Conservation (phyloP, 2,329 filamentous ascomycete genomes). For the Diaporthe citrichinensis region DNA sequence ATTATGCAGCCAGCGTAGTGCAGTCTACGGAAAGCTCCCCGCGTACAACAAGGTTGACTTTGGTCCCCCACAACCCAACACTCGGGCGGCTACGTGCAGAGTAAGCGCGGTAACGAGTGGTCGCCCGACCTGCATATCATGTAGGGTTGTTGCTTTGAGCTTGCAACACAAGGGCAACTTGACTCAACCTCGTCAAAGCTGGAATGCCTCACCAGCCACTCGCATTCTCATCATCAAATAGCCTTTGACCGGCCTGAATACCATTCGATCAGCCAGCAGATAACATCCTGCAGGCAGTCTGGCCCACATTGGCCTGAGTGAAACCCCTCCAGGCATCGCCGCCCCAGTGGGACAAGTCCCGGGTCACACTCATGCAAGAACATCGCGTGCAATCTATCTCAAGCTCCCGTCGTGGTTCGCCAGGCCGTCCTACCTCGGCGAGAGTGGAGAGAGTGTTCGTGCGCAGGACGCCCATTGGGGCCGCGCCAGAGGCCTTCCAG, state of each 20-base stretch:
- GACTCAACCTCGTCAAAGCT: neutral
- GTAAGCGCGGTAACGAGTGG: slow-evolving; percentile 12
- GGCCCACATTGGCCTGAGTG: slow-evolving; percentile 11
- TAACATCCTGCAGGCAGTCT: slow-evolving; percentile 24
- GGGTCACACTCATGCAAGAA: slow-evolving; percentile 27
- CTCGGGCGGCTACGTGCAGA: slow-evolving; percentile 20
- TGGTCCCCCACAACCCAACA: slow-evolving; percentile 15
- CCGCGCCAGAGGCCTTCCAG: slow-evolving; percentile 25
- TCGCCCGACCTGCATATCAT: slow-evolving; percentile 26
- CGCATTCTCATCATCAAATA: neutral
- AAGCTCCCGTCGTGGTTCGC: slow-evolving; percentile 38
- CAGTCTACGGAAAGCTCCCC: slow-evolving; percentile 30
- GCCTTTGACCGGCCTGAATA: neutral
- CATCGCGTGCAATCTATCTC: slow-evolving; percentile 39
- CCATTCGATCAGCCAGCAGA: slow-evolving; percentile 18
- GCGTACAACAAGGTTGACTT: slow-evolving; percentile 22
- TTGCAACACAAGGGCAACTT: slow-evolving; percentile 9
- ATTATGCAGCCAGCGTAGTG: slow-evolving; percentile 31
- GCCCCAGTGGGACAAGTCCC: slow-evolving; percentile 29
- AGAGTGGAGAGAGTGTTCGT: slow-evolving; percentile 34
- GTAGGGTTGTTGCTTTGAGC: slow-evolving; percentile 1
- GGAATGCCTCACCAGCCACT: slow-evolving; percentile 10
- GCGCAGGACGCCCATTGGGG: slow-evolving; percentile 37
- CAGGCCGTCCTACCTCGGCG: slow-evolving; percentile 24
- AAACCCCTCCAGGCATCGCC: slow-evolving; percentile 14